Conservation (phyloP, 164 flowering plant genomes). For the Stephania japonica region DNA sequence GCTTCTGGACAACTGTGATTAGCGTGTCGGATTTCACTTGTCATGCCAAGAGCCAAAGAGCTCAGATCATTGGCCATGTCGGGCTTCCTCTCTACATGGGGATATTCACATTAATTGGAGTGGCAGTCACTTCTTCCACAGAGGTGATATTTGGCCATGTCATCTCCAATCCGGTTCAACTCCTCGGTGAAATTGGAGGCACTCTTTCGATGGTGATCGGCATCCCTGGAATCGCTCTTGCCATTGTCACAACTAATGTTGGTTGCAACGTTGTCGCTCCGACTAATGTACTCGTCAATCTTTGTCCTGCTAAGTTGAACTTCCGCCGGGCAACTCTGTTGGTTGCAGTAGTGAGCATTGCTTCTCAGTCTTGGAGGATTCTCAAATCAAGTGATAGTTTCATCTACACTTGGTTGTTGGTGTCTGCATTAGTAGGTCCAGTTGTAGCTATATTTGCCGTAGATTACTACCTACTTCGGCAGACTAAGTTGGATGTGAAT, state of each 20-base stretch:
- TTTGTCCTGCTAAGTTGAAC: slow-evolving; percentile 66
- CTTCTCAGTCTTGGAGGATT: slow-evolving; percentile 88
- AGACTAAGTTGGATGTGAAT: slow-evolving; percentile 33
- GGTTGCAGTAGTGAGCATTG: slow-evolving; percentile 69
- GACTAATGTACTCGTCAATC: slow-evolving; percentile 81
- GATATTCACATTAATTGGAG: slow-evolving; percentile 77
- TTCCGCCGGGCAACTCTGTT: slow-evolving; percentile 67
- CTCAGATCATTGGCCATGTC: slow-evolving; percentile 72
- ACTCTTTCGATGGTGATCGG: slow-evolving; percentile 40
- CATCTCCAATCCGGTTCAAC: slow-evolving; percentile 76
- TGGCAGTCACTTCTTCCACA: slow-evolving; percentile 85
- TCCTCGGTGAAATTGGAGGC: slow-evolving; percentile 66
- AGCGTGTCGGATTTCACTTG: slow-evolving; percentile 91
- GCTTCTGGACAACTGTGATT: slow-evolving; percentile 84
- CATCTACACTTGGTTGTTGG: slow-evolving; percentile 91
- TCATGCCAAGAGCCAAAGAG: slow-evolving; percentile 61
- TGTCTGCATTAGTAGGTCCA: slow-evolving; percentile 78
- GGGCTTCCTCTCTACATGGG: slow-evolving; percentile 94
- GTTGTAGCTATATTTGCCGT: slow-evolving; percentile 64
- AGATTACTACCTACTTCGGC: slow-evolving; percentile 66
- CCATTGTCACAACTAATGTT: slow-evolving; percentile 80
- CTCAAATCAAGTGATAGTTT: slow-evolving; percentile 79
- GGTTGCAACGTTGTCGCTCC: slow-evolving; percentile 86
- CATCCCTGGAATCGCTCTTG: slow-evolving; percentile 71
- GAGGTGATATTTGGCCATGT: slow-evolving; percentile 64